Evolutionary conservation across 176 grass and related monocot species (phyloP).

Genomic region (Triticum timopheevii): DNA sequence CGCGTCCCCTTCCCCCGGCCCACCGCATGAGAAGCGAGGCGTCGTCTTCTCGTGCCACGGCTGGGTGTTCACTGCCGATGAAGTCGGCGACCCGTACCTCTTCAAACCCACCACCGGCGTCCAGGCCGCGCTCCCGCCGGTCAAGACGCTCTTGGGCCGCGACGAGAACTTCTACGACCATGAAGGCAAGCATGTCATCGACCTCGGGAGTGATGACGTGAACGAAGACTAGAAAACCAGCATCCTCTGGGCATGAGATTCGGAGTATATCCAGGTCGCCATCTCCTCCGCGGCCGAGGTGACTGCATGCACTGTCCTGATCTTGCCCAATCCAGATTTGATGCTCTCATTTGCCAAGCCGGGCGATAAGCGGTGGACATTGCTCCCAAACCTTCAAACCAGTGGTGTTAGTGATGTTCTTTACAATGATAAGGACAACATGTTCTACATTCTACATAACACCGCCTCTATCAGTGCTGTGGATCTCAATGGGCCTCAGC

Average conservation of each 20-base stretch:
- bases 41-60: neutral
- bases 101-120: neutral
- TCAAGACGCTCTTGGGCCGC: neutral
- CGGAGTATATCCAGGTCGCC: neutral
- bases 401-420: neutral
- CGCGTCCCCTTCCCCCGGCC: neutral
- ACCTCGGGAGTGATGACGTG: neutral
- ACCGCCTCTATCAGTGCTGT: neutral
- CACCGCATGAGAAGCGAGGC: neutral
- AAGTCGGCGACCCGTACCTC: neutral
- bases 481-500: neutral
- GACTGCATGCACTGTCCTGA: neutral
- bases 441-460: neutral
- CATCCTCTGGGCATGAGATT: neutral
- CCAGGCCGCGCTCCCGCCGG: neutral
- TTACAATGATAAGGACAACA: neutral
- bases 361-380: neutral
- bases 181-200: neutral
- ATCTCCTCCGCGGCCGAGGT: neutral
- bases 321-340: neutral
- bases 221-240: neutral
- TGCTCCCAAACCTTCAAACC: neutral
- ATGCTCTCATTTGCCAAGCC: neutral
- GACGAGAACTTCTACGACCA: neutral
- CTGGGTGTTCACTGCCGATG: neutral